Evolutionary conservation across 805 yeast genomes (phyloP).

Genomic region (Suhomyces prunicola): DNA sequence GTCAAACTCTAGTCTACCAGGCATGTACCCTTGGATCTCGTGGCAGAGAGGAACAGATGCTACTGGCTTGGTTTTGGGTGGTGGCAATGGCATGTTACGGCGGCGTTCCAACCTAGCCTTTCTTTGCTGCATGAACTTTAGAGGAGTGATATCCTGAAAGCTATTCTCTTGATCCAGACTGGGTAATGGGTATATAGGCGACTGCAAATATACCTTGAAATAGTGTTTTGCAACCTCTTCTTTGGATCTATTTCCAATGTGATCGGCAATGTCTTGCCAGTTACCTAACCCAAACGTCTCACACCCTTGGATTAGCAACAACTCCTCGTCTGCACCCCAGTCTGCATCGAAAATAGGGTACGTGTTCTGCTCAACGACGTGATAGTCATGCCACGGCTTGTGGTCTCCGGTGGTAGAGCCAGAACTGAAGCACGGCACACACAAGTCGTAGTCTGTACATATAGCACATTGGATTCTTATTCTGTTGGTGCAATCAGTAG

Average conservation of each 20-base stretch:
- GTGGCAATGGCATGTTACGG: constrained; percentile 69
- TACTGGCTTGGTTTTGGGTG: constrained; percentile 81
- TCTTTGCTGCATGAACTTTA: constrained; percentile 65
- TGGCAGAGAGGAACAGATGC: constrained; percentile 96
- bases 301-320: constrained; percentile 83
- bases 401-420: constrained; percentile 82
- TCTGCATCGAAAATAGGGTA: constrained; percentile 86
- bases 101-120: constrained; percentile 70
- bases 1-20: constrained; percentile 96
- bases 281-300: constrained; percentile 91
- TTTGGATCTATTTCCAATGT: constrained; percentile 85
- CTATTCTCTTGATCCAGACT: constrained; percentile 59
- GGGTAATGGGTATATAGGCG: constrained; percentile 82
- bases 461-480: constrained; percentile 89
- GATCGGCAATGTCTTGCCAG: constrained; percentile 98
- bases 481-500: constrained; percentile 92
- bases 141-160: constrained; percentile 58
- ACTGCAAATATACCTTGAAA: constrained; percentile 62
- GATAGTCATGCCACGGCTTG: constrained; percentile 91
- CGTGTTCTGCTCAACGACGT: constrained; percentile 88
- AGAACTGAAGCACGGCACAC: constrained; percentile 93
- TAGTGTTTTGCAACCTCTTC: constrained; percentile 92
- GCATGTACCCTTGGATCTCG: constrained; percentile 97
- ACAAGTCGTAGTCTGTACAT: constrained; percentile 91
- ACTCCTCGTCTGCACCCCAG: constrained; percentile 99